Base-by-base conservation (phyloP, 2,329 filamentous ascomycete genomes). In the Colletotrichum lini region DNA sequence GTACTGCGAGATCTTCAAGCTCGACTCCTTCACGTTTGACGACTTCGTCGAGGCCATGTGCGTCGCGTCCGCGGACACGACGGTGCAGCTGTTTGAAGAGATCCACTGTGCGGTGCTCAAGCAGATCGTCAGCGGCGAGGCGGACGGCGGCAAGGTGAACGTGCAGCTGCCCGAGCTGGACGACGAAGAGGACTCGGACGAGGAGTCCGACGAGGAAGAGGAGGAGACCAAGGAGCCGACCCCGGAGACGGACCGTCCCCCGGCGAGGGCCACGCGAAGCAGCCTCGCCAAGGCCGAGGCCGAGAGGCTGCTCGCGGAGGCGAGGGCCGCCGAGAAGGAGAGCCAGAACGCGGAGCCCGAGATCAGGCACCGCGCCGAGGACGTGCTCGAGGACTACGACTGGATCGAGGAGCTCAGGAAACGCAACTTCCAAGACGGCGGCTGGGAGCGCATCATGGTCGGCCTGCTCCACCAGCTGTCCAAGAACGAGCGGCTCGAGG, bases 21-120 rank as follows among this genome's bases (percentile, higher is more conserved):
- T 99, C 35, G 96, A 99, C 80, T 98, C 96, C 0, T 99, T 99
- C 79, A 98, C 96, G 0, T 97, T 98, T 77, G 96, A 99, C 79
- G 96, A 99, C 80, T 98, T 95, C 77, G 87, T 98, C 5, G 93
- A 98, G 79, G 93, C 95, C 0, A 91, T 99, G 86, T 88, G 91
- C 59, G 92, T 95, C 69, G 89, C 93, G 0, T 94, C 91, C 0
- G 89, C 92, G 44, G 90, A 94, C 26, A 84, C 90, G 0, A 91
- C 92, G 9, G 96, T 96, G 63, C 93, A 98, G 78, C 85, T 99
- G 0, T 92, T 98, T 75, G 91, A 94, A 60, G 96, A 99, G 80
- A 89, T 96, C 6, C 96, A 98, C 80, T 99, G 96, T 79, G 92
- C 96, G 0, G 90, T 98, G 3, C 84, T 99, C 72, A 98, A 98